Percentiles rank a stretch among this genome's conserved stretches.
Evolutionary conservation across 2,329 filamentous ascomycete genomes (phyloP).

Genomic region (Hypoxylon sp.): DNA sequence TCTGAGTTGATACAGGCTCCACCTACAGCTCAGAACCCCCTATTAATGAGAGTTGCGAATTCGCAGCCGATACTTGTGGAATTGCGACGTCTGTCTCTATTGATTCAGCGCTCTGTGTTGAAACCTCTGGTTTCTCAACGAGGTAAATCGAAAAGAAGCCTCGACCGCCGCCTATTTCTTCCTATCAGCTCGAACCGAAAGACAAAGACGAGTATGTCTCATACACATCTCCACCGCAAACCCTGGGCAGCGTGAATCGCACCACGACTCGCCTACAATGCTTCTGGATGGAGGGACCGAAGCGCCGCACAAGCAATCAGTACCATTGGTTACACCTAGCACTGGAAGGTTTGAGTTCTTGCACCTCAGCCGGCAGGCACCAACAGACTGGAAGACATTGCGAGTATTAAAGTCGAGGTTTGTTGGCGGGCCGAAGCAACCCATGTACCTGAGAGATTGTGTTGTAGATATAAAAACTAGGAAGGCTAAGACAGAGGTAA

Average conservation of each 20-base stretch:
- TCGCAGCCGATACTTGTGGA: background rate
- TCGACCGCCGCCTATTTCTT: conserved; percentile 32
- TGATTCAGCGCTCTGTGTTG: conserved; percentile 10
- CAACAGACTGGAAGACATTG: conserved; percentile 33
- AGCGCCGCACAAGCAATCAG: conserved; percentile 42
- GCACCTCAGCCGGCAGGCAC: conserved; percentile 25
- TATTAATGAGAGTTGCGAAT: background rate
- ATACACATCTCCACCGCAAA: conserved; percentile 35
- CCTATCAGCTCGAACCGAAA: background rate
- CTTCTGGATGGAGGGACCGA: conserved; percentile 18
- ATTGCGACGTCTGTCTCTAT: background rate
- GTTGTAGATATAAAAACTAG: conserved; percentile 9
- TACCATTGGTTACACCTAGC: conserved; percentile 38
- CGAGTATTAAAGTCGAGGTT: conserved; percentile 15
- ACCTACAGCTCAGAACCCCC: background rate
- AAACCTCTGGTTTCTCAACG: background rate
- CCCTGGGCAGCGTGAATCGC: conserved; percentile 37
- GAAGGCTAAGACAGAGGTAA: background rate
- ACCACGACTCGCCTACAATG: conserved; percentile 33
- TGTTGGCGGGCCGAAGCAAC: conserved; percentile 35
- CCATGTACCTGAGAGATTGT: conserved; percentile 23
- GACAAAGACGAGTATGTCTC: background rate
- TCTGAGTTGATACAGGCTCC: background rate
- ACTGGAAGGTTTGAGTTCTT: conserved; percentile 3
- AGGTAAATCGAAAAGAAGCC: conserved; percentile 35